Percentiles rank a stretch among this genome's conserved stretches.
These are phyloP conservation scores for Tagetes erecta DNA, from an alignment of 129 eudicot genomes.

Conservation along the genomic window DNA sequence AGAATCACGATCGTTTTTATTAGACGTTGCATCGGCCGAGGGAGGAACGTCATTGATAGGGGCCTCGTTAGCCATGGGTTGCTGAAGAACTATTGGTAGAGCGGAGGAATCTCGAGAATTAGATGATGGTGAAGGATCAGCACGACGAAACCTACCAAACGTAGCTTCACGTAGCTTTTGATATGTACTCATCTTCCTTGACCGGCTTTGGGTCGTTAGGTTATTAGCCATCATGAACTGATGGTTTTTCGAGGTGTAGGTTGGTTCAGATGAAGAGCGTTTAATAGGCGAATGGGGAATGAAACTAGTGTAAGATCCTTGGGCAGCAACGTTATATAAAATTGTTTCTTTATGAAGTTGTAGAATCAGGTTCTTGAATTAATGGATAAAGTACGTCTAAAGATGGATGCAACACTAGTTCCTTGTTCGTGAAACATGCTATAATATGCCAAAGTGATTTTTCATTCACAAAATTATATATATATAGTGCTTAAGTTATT, in stretches of 20 bases:
- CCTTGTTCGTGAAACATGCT: no score
- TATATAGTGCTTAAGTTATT: no score
- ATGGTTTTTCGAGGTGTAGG: not conserved
- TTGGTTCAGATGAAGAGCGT: not conserved
- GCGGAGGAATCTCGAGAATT: constrained; percentile 21
- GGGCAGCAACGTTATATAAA: constrained; percentile 18
- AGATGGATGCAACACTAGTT: constrained; percentile 2
- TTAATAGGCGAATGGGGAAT: constrained; percentile 25
- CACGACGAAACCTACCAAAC: constrained; percentile 30
- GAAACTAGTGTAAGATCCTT: not conserved
- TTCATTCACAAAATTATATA: no score
- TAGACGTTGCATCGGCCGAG: constrained; percentile 4
- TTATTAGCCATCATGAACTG: constrained; percentile 46
- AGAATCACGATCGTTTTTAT: constrained; percentile 24
- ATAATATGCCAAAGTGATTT: no score
- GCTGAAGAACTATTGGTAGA: constrained; percentile 23
- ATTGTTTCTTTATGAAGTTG: constrained; percentile 21
- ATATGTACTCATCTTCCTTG: not conserved
- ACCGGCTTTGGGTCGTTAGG: constrained; percentile 26
- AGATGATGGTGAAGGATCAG: constrained; percentile 20
- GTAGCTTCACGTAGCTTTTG: constrained; percentile 40
- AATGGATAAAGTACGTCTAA: not conserved
- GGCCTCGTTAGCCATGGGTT: constrained; percentile 28
- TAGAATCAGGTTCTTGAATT: constrained; percentile 28
- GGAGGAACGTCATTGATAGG: constrained; percentile 35